Evolutionary conservation across 75 land plant genomes (phyloP).

Genomic region (Selaginella moellendorffii): DNA sequence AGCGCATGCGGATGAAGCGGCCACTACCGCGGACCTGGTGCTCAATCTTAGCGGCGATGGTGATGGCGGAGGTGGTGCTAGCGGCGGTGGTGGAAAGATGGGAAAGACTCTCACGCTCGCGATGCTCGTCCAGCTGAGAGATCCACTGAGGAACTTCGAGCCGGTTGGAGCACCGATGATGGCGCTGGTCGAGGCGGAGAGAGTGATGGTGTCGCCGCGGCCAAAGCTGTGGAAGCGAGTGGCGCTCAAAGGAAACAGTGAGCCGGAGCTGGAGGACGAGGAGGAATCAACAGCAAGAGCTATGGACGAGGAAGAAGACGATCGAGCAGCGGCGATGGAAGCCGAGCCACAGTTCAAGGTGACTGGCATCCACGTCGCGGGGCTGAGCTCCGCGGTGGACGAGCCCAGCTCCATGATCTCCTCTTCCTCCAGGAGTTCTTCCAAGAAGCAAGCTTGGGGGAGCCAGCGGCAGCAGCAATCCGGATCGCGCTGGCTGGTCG

Average conservation of each 20-base stretch:
- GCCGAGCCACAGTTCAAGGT: slow-evolving; percentile 16
- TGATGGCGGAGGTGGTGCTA: not conserved
- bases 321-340: too few species aligned
- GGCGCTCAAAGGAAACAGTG: not conserved
- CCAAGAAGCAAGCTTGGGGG: slow-evolving; percentile 18
- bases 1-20: not conserved
- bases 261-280: slow-evolving; percentile 8
- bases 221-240: slow-evolving; percentile 7
- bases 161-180: slow-evolving; percentile 26
- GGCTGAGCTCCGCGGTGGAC: slow-evolving; percentile 13
- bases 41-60: not conserved
- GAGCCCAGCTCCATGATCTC: too few species aligned
- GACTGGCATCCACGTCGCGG: slow-evolving; percentile 14
- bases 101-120: slow-evolving; percentile 18
- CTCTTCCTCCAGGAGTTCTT: too few species aligned
- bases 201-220: slow-evolving; percentile 12
- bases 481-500: slow-evolving; percentile 22
- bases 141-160: slow-evolving; percentile 19
- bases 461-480: slow-evolving; percentile 19
- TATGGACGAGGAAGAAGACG: too few species aligned
- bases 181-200: slow-evolving; percentile 23
- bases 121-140: slow-evolving; percentile 24
- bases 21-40: not conserved
- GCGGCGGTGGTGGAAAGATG: slow-evolving; percentile 2
- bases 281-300: too few species aligned